A percentile compares a stretch with the other conserved stretches of the same genome.
Evolutionary conservation across 345 rosid genomes (phyloP).

Genomic region (Bruguiera sexangula): DNA sequence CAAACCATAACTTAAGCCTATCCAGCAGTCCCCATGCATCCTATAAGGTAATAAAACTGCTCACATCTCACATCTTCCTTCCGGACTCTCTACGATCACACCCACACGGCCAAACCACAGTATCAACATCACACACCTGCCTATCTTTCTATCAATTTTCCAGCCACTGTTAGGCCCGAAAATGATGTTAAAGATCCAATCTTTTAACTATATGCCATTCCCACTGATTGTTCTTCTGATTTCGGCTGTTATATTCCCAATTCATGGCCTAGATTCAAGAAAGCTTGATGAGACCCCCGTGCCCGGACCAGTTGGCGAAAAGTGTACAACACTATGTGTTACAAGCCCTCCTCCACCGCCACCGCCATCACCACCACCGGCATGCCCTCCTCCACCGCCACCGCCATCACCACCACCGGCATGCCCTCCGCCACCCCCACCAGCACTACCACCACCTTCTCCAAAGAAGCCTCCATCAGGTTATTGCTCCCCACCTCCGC

Average conservation of each 20-base stretch:
- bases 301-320: conserved; percentile 24
- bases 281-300: conserved; percentile 29
- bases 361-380: conserved; percentile 28
- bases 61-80: too few species aligned
- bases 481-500: conserved; percentile 54
- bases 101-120: neutral
- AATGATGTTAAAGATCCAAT: neutral
- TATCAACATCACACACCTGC: too few species aligned
- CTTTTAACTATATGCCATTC: neutral
- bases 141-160: too few species aligned
- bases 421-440: conserved; percentile 34
- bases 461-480: conserved; percentile 23
- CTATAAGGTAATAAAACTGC: conserved; percentile 1
- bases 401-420: conserved; percentile 29
- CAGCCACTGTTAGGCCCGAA: too few species aligned
- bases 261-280: conserved; percentile 23
- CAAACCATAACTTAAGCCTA: neutral
- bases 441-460: conserved; percentile 28
- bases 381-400: conserved; percentile 23
- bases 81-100: neutral
- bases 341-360: conserved; percentile 53
- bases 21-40: conserved; percentile 21
- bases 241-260: conserved; percentile 1
- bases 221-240: conserved; percentile 16
- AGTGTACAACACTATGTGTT: conserved; percentile 47